Percentiles rank a stretch among this genome's conserved stretches.
Evolutionary conservation across 225 moss, liverwort and hornwort species (phyloP).

Genomic region (Thuidium tamariscinum): DNA sequence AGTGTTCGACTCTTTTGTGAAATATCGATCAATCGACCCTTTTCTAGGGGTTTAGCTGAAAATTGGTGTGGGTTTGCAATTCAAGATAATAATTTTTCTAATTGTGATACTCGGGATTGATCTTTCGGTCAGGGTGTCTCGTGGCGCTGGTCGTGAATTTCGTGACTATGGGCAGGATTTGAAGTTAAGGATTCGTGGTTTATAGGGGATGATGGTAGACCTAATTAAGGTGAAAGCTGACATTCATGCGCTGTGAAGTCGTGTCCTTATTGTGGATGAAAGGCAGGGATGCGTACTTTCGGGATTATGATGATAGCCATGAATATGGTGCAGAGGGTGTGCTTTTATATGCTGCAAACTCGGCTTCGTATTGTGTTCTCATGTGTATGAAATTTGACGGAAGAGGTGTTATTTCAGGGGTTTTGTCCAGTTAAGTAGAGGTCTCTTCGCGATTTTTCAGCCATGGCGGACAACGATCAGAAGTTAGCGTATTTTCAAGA

Average conservation of each 20-base stretch:
- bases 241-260: neutral
- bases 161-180: neutral
- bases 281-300: neutral
- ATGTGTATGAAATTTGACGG: neutral
- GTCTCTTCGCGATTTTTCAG: neutral
- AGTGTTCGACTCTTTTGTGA: neutral
- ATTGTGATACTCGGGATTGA: neutral
- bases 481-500: slow-evolving; percentile 69
- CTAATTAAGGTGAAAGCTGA: neutral
- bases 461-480: slow-evolving; percentile 25
- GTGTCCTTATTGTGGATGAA: neutral
- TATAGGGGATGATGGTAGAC: neutral
- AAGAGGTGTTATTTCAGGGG: neutral
- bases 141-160: neutral
- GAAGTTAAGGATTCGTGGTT: neutral
- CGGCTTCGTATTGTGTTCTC: neutral
- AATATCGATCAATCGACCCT: neutral
- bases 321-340: neutral
- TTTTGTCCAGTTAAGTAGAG: neutral
- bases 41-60: neutral
- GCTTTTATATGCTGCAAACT: neutral
- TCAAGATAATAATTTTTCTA: neutral
- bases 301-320: neutral
- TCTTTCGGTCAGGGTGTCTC: neutral
- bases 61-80: neutral